Conservation (phyloP, 495 filamentous ascomycete genomes). For the Lophiotrema nucula region DNA sequence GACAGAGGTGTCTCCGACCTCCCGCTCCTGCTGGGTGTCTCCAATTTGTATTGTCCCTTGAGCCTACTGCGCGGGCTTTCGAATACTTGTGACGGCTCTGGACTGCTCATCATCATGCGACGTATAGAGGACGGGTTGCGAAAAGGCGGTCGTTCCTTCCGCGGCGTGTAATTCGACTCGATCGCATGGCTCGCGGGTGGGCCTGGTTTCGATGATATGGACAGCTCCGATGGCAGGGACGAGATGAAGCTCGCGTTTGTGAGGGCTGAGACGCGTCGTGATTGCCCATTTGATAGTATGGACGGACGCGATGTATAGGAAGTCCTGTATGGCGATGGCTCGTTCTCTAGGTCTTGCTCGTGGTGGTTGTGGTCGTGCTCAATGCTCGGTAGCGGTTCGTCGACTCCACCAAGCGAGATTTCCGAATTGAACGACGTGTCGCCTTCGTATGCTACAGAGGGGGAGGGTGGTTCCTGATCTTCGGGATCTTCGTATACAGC, state of each 20-base stretch:
- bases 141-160: constrained; percentile 52
- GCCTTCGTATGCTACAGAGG: constrained; percentile 22
- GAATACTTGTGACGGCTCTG: constrained; percentile 53
- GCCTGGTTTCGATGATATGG: constrained; percentile 22
- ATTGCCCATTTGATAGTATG: constrained; percentile 4
- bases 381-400: constrained; percentile 23
- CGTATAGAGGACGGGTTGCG: constrained; percentile 73
- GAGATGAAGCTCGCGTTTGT: constrained; percentile 30
- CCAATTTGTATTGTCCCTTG: constrained; percentile 29
- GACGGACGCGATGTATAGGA: constrained; percentile 23
- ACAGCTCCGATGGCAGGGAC: constrained; percentile 28
- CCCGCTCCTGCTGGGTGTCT: constrained; percentile 27
- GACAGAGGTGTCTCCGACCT: constrained; percentile 31
- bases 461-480: constrained; percentile 18
- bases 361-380: constrained; percentile 12
- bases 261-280: constrained; percentile 32
- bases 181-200: constrained; percentile 10
- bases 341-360: not conserved
- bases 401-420: constrained; percentile 3
- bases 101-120: constrained; percentile 74
- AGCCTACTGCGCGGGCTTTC: constrained; percentile 48
- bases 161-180: constrained; percentile 38
- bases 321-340: constrained; percentile 21
- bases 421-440: constrained; percentile 19
- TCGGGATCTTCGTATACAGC: constrained; percentile 28